phyloP scores from a whole-genome alignment of 495 filamentous ascomycete genomes.

The Penicillium arizonense region DNA sequence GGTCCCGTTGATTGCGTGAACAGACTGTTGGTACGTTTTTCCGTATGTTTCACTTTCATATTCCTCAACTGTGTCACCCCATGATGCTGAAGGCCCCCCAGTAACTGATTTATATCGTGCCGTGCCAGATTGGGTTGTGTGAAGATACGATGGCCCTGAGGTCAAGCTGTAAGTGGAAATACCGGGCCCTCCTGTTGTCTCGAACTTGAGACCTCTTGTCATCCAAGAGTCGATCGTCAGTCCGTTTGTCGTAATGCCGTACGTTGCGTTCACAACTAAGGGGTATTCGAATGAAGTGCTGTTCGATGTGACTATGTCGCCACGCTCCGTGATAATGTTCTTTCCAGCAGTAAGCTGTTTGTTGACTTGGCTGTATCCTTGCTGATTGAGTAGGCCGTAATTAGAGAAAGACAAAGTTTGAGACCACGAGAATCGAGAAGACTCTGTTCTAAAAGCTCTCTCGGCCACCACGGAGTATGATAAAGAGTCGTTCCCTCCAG shows the following conservation, averaged over 20 bases:
- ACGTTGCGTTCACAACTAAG: constrained; percentile 57
- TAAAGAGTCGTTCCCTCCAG: constrained; percentile 60
- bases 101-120: constrained; percentile 23
- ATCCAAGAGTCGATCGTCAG: constrained; percentile 60
- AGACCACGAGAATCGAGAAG: constrained; percentile 54
- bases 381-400: constrained; percentile 52
- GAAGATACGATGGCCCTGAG: constrained; percentile 26
- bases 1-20: constrained; percentile 50
- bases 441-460: constrained; percentile 54
- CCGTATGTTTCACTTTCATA: constrained; percentile 29
- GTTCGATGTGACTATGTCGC: constrained; percentile 15
- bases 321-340: constrained; percentile 39
- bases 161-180: constrained; percentile 50
- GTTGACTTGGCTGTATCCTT: constrained; percentile 62
- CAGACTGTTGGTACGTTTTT: constrained; percentile 46
- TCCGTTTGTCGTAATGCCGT: constrained; percentile 45
- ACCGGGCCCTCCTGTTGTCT: constrained; percentile 42
- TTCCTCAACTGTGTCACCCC: constrained; percentile 26
- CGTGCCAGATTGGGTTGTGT: constrained; percentile 30
- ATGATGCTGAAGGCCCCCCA: constrained; percentile 24
- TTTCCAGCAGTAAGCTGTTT: constrained; percentile 62
- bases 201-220: constrained; percentile 55
- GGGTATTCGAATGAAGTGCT: constrained; percentile 60
- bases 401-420: constrained; percentile 62
- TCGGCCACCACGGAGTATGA: constrained; percentile 57